Evolutionary conservation across 164 flowering plant genomes (phyloP).

Genomic region (Macadamia tetraphylla): DNA sequence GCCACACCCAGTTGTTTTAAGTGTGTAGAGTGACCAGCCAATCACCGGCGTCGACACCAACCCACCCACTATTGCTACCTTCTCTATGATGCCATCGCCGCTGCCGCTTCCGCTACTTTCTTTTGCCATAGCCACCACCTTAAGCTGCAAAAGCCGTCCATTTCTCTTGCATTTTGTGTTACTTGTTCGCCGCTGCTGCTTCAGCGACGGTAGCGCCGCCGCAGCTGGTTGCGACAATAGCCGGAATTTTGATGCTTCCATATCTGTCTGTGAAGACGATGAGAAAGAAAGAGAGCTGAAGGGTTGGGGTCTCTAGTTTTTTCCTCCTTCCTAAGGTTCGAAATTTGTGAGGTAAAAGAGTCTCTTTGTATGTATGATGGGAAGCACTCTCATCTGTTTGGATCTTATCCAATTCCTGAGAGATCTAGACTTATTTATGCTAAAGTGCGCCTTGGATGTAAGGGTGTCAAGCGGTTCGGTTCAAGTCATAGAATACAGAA

Average conservation of each 20-base stretch:
- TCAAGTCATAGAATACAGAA: too few species aligned
- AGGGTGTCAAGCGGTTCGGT: too few species aligned
- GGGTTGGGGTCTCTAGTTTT: neutral
- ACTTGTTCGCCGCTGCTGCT: neutral
- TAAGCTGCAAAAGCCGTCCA: constrained; percentile 6
- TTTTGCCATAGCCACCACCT: constrained; percentile 43
- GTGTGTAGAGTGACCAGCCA: constrained; percentile 94
- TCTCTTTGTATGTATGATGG: too few species aligned
- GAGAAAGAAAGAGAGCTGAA: neutral
- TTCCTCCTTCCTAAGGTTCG: neutral
- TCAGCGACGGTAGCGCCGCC: constrained; percentile 4
- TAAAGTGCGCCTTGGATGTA: too few species aligned
- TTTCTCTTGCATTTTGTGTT: neutral
- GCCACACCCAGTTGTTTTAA: constrained; percentile 92
- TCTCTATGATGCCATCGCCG: constrained; percentile 31
- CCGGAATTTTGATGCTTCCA: constrained; percentile 28
- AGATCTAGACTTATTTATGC: too few species aligned
- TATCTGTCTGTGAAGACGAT: neutral
- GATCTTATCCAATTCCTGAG: too few species aligned
- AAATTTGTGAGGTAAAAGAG: neutral
- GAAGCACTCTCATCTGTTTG: too few species aligned
- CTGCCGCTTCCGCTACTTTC: constrained; percentile 36
- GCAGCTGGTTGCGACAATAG: constrained; percentile 14
- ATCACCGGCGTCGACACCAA: constrained; percentile 74
- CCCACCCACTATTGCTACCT: constrained; percentile 63